These are phyloP conservation scores for Selaginella tamariscina DNA, from an alignment of 75 land plant genomes.

Conservation along the genomic window DNA sequence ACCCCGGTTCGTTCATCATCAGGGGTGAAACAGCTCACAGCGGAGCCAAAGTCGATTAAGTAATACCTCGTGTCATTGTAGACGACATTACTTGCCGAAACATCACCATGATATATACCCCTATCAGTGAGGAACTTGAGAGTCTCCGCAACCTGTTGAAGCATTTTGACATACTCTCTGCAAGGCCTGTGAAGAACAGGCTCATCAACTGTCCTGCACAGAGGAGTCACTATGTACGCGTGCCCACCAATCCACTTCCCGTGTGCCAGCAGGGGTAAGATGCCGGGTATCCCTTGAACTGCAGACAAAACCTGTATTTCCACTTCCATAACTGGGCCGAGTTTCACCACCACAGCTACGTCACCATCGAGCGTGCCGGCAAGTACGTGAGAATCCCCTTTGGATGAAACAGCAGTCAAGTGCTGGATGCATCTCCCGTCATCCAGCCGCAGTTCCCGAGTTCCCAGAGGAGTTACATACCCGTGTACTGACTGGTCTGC, in stretches of 20 bases:
- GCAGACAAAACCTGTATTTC: slow-evolving; percentile 1
- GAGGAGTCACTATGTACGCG: slow-evolving; percentile 1
- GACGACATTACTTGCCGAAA: slow-evolving; percentile 3
- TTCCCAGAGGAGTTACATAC: slow-evolving; percentile 1
- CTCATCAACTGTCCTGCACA: slow-evolving; percentile 1
- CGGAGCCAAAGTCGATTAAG: slow-evolving; percentile 3
- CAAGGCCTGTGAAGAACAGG: slow-evolving; percentile 3
- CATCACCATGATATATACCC: slow-evolving; percentile 3
- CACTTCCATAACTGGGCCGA: not conserved
- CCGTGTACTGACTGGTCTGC: slow-evolving; percentile 4
- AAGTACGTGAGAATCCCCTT: slow-evolving; percentile 1
- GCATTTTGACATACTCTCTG: slow-evolving; percentile 1
- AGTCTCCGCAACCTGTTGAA: slow-evolving; percentile 3
- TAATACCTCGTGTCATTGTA: slow-evolving; percentile 2
- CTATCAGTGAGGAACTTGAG: not conserved
- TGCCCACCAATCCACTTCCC: not conserved
- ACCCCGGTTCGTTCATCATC: slow-evolving; percentile 3
- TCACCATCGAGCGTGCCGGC: slow-evolving; percentile 2
- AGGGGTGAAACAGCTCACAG: slow-evolving; percentile 3
- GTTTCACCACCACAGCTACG: slow-evolving; percentile 1
- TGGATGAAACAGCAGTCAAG: slow-evolving; percentile 3
- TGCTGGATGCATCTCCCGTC: slow-evolving; percentile 4
- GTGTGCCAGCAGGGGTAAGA: slow-evolving; percentile 4
- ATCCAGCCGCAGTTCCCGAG: slow-evolving; percentile 4
- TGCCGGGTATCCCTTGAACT: not conserved